Conservation (phyloP, 805 yeast genomes). For the Ogataea parapolymorpha region DNA sequence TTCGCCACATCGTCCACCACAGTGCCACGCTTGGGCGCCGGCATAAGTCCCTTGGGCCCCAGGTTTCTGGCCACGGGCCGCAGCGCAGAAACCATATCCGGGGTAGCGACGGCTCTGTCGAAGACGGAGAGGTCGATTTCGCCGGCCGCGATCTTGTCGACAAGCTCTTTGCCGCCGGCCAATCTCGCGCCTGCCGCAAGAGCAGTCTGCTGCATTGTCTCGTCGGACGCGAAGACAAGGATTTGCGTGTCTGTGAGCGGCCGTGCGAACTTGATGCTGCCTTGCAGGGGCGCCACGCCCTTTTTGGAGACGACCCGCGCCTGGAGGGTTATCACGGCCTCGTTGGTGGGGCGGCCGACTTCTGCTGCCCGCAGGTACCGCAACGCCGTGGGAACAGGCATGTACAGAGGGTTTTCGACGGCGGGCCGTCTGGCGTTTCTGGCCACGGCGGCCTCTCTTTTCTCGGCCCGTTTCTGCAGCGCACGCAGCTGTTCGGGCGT, state of each 20-base stretch:
- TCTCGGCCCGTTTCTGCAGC: slow-evolving; percentile 26
- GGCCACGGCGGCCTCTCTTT: slow-evolving; percentile 25
- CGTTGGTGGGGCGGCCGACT: slow-evolving; percentile 75
- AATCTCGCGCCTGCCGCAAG: slow-evolving; percentile 55
- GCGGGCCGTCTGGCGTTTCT: slow-evolving; percentile 42
- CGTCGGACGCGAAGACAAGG: slow-evolving; percentile 63
- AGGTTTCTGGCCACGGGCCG: slow-evolving; percentile 69
- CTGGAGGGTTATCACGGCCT: slow-evolving; percentile 66
- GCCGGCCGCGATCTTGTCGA: slow-evolving; percentile 56
- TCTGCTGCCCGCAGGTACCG: slow-evolving; percentile 83
- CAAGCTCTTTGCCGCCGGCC: slow-evolving; percentile 71
- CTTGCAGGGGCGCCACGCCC: slow-evolving; percentile 74
- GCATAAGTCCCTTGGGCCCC: slow-evolving; percentile 91
- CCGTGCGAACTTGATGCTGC: slow-evolving; percentile 68
- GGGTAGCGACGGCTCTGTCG: slow-evolving; percentile 81
- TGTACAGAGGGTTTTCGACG: slow-evolving; percentile 55
- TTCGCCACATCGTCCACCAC: slow-evolving; percentile 62
- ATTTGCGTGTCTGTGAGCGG: slow-evolving; percentile 65
- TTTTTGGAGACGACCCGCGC: slow-evolving; percentile 65
- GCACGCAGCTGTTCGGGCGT: slow-evolving; percentile 15
- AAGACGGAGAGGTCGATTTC: slow-evolving; percentile 49
- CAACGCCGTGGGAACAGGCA: slow-evolving; percentile 71
- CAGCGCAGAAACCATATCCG: slow-evolving; percentile 67
- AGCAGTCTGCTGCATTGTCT: slow-evolving; percentile 51
- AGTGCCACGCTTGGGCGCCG: slow-evolving; percentile 81